These are phyloP conservation scores for Clohesyomyces aquaticus DNA, from an alignment of 495 filamentous ascomycete genomes.

Conservation along the genomic window DNA sequence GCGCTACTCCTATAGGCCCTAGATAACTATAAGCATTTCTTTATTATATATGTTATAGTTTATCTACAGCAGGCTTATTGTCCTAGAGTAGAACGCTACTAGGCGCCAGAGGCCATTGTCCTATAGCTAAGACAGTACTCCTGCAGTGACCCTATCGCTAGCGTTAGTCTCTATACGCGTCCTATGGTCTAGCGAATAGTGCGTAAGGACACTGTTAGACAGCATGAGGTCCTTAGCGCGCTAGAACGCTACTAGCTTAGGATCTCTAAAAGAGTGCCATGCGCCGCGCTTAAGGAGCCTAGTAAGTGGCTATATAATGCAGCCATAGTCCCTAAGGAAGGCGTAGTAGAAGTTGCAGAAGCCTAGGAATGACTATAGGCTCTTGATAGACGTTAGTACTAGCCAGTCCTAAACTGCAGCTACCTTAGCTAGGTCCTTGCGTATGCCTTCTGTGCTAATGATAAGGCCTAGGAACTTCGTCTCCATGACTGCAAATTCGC, in stretches of 20 bases:
- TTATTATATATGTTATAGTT: conserved; percentile 48
- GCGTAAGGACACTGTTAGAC: conserved; percentile 36
- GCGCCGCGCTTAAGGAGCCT: conserved; percentile 23
- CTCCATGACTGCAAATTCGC: conserved; percentile 39
- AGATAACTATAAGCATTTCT: conserved; percentile 48
- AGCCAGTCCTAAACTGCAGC: not conserved
- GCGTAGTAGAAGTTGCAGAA: conserved; percentile 48
- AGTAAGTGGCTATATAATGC: conserved; percentile 25
- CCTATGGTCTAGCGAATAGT: conserved; percentile 37
- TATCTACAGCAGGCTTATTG: conserved; percentile 26
- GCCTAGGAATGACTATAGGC: conserved; percentile 44
- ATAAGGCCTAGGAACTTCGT: conserved; percentile 15
- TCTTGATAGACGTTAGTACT: conserved; percentile 3
- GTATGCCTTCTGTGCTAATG: conserved; percentile 8
- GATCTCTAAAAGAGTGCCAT: conserved; percentile 53
- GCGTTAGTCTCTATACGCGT: conserved; percentile 32
- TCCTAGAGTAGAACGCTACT: conserved; percentile 44
- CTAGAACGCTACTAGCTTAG: conserved; percentile 26
- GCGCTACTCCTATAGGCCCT: conserved; percentile 44
- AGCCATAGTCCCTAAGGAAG: conserved; percentile 44
- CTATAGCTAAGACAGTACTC: conserved; percentile 40
- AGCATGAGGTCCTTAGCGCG: conserved; percentile 53
- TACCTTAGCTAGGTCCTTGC: conserved; percentile 10
- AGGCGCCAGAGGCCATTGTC: conserved; percentile 35
- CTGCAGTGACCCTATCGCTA: conserved; percentile 28